These are phyloP conservation scores for Annona squamosa DNA, from an alignment of 164 flowering plant species.

Conservation along the genomic window DNA sequence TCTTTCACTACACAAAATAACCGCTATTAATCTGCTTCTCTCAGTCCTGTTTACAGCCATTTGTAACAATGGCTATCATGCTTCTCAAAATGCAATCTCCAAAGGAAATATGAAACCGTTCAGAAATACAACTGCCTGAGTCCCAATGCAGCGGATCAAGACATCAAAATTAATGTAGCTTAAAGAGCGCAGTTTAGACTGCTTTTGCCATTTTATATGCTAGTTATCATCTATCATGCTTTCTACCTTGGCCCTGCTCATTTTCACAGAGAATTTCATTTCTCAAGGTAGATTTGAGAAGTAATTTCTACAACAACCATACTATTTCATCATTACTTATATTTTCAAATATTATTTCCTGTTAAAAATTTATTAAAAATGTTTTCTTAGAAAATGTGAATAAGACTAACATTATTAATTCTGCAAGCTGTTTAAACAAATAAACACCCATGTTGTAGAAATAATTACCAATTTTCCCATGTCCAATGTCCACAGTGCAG, in stretches of 20 bases:
- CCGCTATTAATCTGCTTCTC: background rate
- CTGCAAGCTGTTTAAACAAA: background rate
- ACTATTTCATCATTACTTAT: too few species aligned
- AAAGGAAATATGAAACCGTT: background rate
- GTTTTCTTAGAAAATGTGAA: background rate
- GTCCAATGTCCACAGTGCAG: conserved; percentile 97
- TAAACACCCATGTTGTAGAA: background rate
- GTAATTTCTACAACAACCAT: too few species aligned
- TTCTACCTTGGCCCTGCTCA: background rate
- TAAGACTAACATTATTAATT: background rate
- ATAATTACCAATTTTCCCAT: conserved; percentile 85
- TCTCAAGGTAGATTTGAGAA: too few species aligned
- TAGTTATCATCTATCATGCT: background rate
- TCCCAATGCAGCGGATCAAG: background rate
- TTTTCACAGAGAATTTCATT: background rate
- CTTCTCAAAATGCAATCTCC: background rate
- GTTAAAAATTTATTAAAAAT: background rate
- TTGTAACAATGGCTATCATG: background rate
- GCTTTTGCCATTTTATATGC: background rate
- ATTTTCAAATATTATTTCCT: background rate
- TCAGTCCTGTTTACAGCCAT: background rate
- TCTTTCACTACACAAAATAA: background rate
- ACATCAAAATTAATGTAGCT: background rate
- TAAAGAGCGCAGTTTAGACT: background rate
- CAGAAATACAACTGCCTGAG: background rate